A percentile compares a stretch with the other conserved stretches of the same genome.
Evolutionary conservation across 306 rosid genomes (phyloP).

Genomic region (Cucumis hystrix): DNA sequence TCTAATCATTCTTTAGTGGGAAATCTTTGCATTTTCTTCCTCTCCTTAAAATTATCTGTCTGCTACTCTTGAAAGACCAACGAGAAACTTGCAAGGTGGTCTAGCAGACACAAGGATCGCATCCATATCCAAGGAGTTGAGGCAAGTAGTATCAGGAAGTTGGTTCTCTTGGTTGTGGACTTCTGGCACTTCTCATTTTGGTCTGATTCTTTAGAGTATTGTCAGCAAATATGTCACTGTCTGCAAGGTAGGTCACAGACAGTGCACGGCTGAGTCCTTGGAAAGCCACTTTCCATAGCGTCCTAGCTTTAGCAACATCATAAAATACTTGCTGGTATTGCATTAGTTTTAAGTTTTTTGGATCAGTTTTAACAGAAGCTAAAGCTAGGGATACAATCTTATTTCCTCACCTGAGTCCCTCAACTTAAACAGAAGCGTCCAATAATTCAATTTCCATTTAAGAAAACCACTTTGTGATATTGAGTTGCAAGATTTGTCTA

Average conservation of each 20-base stretch:
- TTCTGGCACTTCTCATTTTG: background rate
- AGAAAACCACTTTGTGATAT: background rate
- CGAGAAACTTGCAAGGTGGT: background rate
- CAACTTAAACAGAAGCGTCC: background rate
- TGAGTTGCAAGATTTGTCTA: background rate
- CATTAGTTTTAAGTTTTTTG: background rate
- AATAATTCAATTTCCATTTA: background rate
- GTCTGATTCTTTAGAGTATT: background rate
- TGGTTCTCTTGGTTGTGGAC: background rate
- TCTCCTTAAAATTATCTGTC: background rate
- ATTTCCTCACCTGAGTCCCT: background rate
- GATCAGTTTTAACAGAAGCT: background rate
- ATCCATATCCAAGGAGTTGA: background rate
- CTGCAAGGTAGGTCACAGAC: background rate
- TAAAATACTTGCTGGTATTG: background rate
- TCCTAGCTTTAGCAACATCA: background rate
- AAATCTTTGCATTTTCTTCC: background rate
- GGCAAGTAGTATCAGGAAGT: background rate
- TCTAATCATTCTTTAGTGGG: background rate
- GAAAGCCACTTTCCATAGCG: background rate
- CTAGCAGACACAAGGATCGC: background rate
- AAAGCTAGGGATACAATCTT: background rate
- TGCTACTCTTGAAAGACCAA: background rate
- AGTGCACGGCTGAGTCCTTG: too few relatives aligned
- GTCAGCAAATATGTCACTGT: background rate